Base-by-base conservation (phyloP, 2,329 filamentous ascomycete genomes). In the Penicillium sp. region DNA sequence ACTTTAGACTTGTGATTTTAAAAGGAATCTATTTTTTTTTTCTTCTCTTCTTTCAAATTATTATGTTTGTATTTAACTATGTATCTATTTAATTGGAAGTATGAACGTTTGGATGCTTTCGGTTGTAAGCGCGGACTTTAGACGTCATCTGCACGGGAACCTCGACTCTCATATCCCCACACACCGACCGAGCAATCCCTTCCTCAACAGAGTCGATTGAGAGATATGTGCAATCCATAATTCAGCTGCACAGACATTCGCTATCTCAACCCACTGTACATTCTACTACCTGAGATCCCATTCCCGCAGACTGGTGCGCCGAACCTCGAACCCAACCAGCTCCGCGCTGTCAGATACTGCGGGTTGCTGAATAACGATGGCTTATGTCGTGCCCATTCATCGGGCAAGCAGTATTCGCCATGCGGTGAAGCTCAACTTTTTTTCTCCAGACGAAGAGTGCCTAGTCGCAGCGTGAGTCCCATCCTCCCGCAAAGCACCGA, bases 381-480 rank as follows among this genome's bases (percentile, higher is more conserved):
- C 93, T 45, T 98, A 97, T 69, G 76, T 98, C 63, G 89, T 88
- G 54, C 90, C 93, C 34, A 93, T 98, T 50, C 93, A 98, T 69
- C 80, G 84, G 61, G 86, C 93, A 22, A 96, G 88, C 68, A 95
- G 88, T 73, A 83, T 96, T 56, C 83, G 90, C 48, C 87, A 95
- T 78, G 91, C 90, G 13, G 69, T 97, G 57, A 87, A 85, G 64
- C 78, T 91, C 53, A 83, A 82, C 60, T 84, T 97, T 61, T 75
- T 95, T 45, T 78, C 80, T 38, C 73, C 81, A 4, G 81, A 87
- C 44, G 81, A 89, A 53, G 86, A 95, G 61, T 89, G 87, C 61
- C 75, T 98, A 55, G 82, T 96, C 46, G 77, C 96, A 63, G 88
- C 89, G 90, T 96, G 78, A 72, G 88, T 70, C 56, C 37, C 29